Percentiles rank a stretch among this genome's conserved stretches.
Conservation (phyloP, 2,329 filamentous ascomycete species). For the Penicillium italicum region DNA sequence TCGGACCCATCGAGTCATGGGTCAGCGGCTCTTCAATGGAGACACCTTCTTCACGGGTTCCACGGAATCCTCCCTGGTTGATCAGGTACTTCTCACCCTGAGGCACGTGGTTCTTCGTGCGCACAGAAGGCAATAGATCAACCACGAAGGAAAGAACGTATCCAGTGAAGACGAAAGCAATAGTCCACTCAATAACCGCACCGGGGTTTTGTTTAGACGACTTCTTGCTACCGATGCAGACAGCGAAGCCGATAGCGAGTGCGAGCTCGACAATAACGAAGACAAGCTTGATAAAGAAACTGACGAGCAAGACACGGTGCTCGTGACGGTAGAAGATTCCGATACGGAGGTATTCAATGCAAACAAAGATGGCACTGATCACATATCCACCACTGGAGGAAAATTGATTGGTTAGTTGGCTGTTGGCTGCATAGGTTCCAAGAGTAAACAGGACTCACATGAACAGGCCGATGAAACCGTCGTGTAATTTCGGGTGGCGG, state of each 20-base stretch:
- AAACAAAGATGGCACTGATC: conserved; percentile 80
- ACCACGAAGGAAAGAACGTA: conserved; percentile 84
- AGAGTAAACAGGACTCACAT: conserved; percentile 48
- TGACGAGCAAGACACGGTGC: conserved; percentile 67
- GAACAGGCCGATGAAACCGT: conserved; percentile 76
- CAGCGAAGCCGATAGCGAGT: conserved; percentile 65
- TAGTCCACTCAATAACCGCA: conserved; percentile 74
- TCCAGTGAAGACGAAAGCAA: conserved; percentile 81
- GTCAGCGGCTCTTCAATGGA: conserved; percentile 38
- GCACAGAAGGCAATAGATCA: conserved; percentile 76
- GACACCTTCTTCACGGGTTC: conserved; percentile 11
- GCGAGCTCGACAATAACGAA: conserved; percentile 79
- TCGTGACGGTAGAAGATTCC: conserved; percentile 70
- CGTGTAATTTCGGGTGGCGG: conserved; percentile 64
- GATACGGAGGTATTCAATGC: conserved; percentile 82
- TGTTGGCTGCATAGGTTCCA: not conserved
- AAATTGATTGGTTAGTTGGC: not conserved
- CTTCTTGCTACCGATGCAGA: conserved; percentile 45
- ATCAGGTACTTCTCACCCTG: conserved; percentile 41
- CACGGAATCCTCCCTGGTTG: conserved; percentile 13
- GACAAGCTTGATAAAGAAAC: conserved; percentile 80
- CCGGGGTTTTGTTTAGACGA: conserved; percentile 58
- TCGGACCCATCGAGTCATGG: conserved; percentile 37
- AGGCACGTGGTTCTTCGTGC: conserved; percentile 52
- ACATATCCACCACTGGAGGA: conserved; percentile 64